Evolutionary conservation across 805 yeast genomes (phyloP).

Genomic region (Candida insectalens): DNA sequence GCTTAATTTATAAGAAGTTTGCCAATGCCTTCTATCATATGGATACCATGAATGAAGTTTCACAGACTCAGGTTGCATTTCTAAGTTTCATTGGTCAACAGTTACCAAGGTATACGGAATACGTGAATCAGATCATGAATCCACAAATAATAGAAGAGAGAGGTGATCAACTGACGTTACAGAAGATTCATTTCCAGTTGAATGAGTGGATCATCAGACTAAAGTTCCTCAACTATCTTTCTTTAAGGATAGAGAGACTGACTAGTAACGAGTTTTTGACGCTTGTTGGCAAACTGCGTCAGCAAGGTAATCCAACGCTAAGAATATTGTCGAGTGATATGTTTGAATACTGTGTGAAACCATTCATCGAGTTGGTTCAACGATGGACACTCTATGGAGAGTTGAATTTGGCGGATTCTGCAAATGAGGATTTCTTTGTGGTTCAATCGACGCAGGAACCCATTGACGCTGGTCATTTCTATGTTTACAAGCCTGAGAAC

Average conservation of each 20-base stretch:
- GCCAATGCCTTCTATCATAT: too few species aligned
- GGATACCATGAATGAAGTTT: not conserved
- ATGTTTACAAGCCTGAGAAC: slow-evolving; percentile 15
- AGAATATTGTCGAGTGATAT: slow-evolving; percentile 31
- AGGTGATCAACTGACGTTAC: not conserved
- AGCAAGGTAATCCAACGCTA: slow-evolving; percentile 57
- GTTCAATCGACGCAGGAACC: too few species aligned
- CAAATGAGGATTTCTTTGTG: slow-evolving; percentile 54
- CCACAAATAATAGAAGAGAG: slow-evolving; percentile 1
- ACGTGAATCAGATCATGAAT: slow-evolving; percentile 2
- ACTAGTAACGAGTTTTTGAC: slow-evolving; percentile 47
- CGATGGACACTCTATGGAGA: slow-evolving; percentile 69
- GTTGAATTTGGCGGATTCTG: slow-evolving; percentile 30
- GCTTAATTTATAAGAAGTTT: slow-evolving; percentile 2
- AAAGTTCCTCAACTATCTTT: slow-evolving; percentile 44
- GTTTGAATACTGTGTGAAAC: slow-evolving; percentile 36
- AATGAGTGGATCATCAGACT: slow-evolving; percentile 44
- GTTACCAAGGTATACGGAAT: slow-evolving; percentile 3
- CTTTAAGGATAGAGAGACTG: slow-evolving; percentile 18
- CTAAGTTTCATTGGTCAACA: slow-evolving; percentile 3
- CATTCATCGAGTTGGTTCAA: slow-evolving; percentile 51
- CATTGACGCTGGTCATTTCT: not conserved
- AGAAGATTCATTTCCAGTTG: slow-evolving; percentile 22
- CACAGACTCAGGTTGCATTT: slow-evolving; percentile 2
- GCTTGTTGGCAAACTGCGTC: slow-evolving; percentile 36